Conservation (phyloP, 306 rosid genomes). For the Prunus fruticosa region DNA sequence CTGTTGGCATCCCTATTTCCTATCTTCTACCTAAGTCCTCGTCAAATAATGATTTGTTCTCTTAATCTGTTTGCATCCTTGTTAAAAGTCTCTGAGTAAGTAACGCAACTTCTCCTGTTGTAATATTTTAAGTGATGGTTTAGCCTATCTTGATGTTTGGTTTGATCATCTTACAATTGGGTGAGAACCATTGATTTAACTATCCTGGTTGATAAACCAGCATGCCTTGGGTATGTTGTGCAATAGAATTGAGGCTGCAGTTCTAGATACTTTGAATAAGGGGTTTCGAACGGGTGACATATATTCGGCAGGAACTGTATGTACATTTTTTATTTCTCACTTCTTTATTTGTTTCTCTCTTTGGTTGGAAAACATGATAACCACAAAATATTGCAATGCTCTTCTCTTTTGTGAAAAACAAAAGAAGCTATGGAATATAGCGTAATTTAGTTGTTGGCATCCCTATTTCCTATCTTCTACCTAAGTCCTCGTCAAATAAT, state of each 20-base stretch:
- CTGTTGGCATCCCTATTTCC: neutral
- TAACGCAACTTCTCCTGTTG: neutral
- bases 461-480: neutral
- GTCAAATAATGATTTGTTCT: neutral
- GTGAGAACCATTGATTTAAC: too few relatives aligned
- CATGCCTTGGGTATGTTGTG: too few relatives aligned
- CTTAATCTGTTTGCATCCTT: neutral
- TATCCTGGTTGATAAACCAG: too few relatives aligned
- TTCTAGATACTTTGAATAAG: conserved; percentile 61
- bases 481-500: neutral
- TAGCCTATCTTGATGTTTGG: neutral
- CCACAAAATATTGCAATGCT: neutral
- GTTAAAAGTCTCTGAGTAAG: neutral
- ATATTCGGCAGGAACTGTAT: conserved; percentile 73
- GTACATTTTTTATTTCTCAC: conserved; percentile 10
- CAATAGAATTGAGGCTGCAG: conserved; percentile 89
- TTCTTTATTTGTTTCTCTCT: neutral
- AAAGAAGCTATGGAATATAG: neutral
- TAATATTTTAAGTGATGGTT: neutral
- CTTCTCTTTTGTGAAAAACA: neutral
- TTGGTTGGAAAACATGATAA: neutral
- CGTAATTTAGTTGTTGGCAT: neutral
- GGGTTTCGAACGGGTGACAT: conserved; percentile 91
- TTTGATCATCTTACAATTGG: neutral
- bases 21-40: neutral